Conservation (phyloP, 345 rosid genomes). For the Dimocarpus longan region DNA sequence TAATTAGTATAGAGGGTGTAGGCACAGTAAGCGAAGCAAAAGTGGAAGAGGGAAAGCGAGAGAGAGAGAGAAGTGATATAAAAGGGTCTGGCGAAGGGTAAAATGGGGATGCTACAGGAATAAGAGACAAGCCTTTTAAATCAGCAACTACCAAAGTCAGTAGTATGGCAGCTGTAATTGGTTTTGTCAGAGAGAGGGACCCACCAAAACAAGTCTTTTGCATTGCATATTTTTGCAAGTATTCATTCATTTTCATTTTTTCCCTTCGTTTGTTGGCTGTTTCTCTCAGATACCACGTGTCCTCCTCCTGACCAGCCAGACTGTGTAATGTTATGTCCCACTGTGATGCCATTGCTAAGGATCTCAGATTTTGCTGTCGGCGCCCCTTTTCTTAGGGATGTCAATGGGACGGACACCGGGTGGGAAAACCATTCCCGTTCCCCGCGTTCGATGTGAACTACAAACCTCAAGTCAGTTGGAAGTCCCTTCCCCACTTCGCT, state of each 20-base stretch:
- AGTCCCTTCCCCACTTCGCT: too few species aligned
- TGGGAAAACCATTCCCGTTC: too few species aligned
- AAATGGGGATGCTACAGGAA: conserved; percentile 15
- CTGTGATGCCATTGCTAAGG: background rate
- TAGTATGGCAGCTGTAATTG: conserved; percentile 15
- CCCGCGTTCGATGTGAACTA: too few species aligned
- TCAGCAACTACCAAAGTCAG: conserved; percentile 19
- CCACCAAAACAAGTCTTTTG: background rate
- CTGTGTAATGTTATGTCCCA: background rate
- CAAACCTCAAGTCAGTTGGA: too few species aligned
- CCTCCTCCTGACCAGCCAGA: background rate
- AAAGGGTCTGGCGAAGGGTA: background rate
- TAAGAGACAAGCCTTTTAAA: conserved; percentile 11
- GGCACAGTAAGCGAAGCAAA: background rate
- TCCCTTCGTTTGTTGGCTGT: background rate
- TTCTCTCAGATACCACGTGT: conserved; percentile 3
- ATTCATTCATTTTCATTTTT: background rate
- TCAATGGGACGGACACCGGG: too few species aligned
- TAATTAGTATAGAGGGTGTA: background rate
- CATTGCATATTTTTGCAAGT: too few species aligned
- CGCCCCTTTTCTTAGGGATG: background rate
- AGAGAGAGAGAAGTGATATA: background rate
- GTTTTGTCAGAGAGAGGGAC: background rate
- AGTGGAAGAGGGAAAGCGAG: too few species aligned
- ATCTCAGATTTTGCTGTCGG: conserved; percentile 23